Evolutionary conservation across 805 yeast genomes (phyloP).

Genomic region (Brettanomyces sp.): DNA sequence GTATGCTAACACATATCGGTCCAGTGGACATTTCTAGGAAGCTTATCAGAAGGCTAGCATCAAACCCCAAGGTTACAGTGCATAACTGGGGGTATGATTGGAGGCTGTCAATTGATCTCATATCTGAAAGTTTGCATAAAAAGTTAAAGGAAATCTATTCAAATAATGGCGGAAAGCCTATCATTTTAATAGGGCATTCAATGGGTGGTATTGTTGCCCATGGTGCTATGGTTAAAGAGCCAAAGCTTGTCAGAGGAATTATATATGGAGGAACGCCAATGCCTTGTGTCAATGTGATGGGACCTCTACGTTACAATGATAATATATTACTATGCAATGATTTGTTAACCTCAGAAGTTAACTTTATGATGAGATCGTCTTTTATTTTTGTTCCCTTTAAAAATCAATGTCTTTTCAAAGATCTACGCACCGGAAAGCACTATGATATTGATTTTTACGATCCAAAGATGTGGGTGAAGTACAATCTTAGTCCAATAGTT

Average conservation of each 20-base stretch:
- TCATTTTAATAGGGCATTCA: constrained; percentile 75
- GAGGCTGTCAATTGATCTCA: constrained; percentile 63
- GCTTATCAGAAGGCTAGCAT: constrained; percentile 42
- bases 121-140: constrained; percentile 41
- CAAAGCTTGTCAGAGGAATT: constrained; percentile 62
- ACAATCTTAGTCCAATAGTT: constrained; percentile 69
- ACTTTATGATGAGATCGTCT: constrained; percentile 82
- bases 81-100: constrained; percentile 89
- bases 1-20: constrained; percentile 73
- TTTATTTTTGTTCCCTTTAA: constrained; percentile 77
- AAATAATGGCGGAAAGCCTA: constrained; percentile 42
- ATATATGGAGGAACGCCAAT: constrained; percentile 79
- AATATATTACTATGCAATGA: constrained; percentile 65
- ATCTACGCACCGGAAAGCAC: constrained; percentile 46
- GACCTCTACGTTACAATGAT: constrained; percentile 80
- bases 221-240: constrained; percentile 60
- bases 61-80: constrained; percentile 51
- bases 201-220: constrained; percentile 92
- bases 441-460: constrained; percentile 70
- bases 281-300: constrained; percentile 77
- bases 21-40: constrained; percentile 73
- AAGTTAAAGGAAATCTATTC: constrained; percentile 37
- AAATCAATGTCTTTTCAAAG: constrained; percentile 65
- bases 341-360: constrained; percentile 69
- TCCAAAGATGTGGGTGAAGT: constrained; percentile 70